Evolutionary conservation across 2,329 filamentous ascomycete genomes (phyloP), one percentile per base, ranked within the genome.

Genomic region (Fusarium beomiforme): DNA sequence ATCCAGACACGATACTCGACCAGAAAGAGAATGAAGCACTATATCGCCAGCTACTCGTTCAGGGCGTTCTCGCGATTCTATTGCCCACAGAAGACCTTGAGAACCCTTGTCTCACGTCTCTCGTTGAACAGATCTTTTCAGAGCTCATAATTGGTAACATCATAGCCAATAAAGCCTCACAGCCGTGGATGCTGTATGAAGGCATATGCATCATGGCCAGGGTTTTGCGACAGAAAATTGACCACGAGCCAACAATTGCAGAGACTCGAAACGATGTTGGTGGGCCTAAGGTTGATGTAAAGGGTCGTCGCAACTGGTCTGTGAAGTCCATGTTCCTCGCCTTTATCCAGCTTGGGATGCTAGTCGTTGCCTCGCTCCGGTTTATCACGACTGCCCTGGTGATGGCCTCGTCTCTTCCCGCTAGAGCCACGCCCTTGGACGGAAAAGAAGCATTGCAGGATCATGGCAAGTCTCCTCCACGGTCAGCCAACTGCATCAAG

Each of bases 21-120:
- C 94, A 97, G 82, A 84, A 85, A 62, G 88, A 92, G 67, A 95
- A 94, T 76, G 96, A 98, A 83, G 86, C 87, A 29, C 86, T 89
- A 47, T 98, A 98, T 85, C 92, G 95, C 74, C 93, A 97, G 78
- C 85, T 98, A 61, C 86, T 98, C n/a, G 91, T 95, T 19, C 91
- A 95, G 77, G 93, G 92, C 33, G 86, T 94, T 39, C 84, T 99
- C 68, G 91, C 93, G 26, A 86, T 97, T 56, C 87, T 99, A 19
- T 86, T 99, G 23, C 96, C 96, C 13, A 96, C 94, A 19, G 95
- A 98, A 77, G 95, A 98, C 79, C 85, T 98, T 41, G 90, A 95
- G 77, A 98, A 97, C 79, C 89, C 89, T 58, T 97, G 93, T 79
- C 85, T 98, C 76, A 92, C 93, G 61, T 88, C 93, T 37, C 85